Evolutionary conservation across 2,329 filamentous ascomycete species (phyloP), one percentile per base, ranked within the genome.

Genomic region (Alternaria gansuensis): DNA sequence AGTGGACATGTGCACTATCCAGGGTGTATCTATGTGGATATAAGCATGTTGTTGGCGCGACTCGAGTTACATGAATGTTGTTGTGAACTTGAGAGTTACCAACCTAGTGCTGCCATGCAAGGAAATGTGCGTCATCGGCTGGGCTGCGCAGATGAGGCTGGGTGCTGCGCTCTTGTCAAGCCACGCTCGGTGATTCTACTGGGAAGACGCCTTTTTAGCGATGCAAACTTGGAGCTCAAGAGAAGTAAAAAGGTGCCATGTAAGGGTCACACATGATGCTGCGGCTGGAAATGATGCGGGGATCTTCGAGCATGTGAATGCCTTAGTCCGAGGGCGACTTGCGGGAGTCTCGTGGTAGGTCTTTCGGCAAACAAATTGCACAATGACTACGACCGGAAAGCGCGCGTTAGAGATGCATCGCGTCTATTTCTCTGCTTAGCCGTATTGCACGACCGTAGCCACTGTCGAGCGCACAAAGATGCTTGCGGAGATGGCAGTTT

Each of bases 21-120:
- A 79, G 54, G 77, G 77, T 59, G 70, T 77, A 63, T 79, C 77
- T 78, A 66, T 55, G 54, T 56, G 51, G 45, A 57, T 63, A 64
- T 77, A 56, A 76, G 74, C 67, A 73, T 70, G 46, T 41, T 65
- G 68, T 54, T 52, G 46, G 62, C 45, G 46, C 64, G 39, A 58
- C 51, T 48, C 49, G 29, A 8, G 55, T 54, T 56, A 51, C 43
- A 24, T 28, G 26, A 21, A 51, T 37, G 43, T 59, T 46, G 60
- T 60, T 60, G 61, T 41, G 58, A 56, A 54, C 55, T 52, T 55
- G 60, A 54, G 51, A 53, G 51, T 43, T 44, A 75, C 77, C 72
- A 66, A 73, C 77, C 77, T 76, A 79, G 68, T 73, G 77, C 77
- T 71, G 77, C 77, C 77, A 79, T 79, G 73, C 76, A 79, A 74